These are phyloP conservation scores for Graphilbum sp. DNA, from an alignment of 2,329 filamentous ascomycete genomes.

Conservation along the genomic window DNA sequence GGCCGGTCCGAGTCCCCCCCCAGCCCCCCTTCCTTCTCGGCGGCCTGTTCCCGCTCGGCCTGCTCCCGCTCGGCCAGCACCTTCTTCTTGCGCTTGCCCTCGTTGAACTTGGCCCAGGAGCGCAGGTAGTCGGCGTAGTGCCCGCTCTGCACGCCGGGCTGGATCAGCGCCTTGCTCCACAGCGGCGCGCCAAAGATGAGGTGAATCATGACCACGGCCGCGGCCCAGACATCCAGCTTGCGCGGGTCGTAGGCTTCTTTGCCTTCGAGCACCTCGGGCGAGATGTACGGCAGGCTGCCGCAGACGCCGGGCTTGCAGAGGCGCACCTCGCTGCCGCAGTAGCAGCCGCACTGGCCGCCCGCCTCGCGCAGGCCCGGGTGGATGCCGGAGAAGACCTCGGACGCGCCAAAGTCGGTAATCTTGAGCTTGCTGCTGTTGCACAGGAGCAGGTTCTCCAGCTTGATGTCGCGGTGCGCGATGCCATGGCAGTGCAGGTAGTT, in stretches of 20 bases:
- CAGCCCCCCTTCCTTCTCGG: slow-evolving; percentile 22
- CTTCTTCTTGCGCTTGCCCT: slow-evolving; percentile 22
- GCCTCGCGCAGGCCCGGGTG: slow-evolving; percentile 64
- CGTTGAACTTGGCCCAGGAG: slow-evolving; percentile 55
- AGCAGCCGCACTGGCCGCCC: slow-evolving; percentile 55
- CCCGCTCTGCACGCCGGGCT: slow-evolving; percentile 24
- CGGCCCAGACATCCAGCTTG: slow-evolving; percentile 72
- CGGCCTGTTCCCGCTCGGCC: slow-evolving; percentile 36
- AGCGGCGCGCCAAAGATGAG: slow-evolving; percentile 56
- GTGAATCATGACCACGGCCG: slow-evolving; percentile 67
- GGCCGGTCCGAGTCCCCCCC: too few species aligned
- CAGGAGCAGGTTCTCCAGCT: slow-evolving; percentile 73
- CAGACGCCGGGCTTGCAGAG: slow-evolving; percentile 67
- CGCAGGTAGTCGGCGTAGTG: slow-evolving; percentile 48
- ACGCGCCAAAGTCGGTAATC: slow-evolving; percentile 83
- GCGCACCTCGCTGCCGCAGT: slow-evolving; percentile 53
- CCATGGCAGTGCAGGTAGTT: slow-evolving; percentile 69
- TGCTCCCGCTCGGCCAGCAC: slow-evolving; percentile 8
- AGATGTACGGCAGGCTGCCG: slow-evolving; percentile 73
- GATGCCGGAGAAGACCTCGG: slow-evolving; percentile 67
- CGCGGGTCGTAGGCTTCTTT: slow-evolving; percentile 53
- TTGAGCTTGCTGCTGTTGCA: slow-evolving; percentile 69
- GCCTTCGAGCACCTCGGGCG: slow-evolving; percentile 66
- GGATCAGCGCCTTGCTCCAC: slow-evolving; percentile 50
- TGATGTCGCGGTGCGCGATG: slow-evolving; percentile 82